Conservation (phyloP, 208 protist species). For the Dictyostelium gargantuum region DNA sequence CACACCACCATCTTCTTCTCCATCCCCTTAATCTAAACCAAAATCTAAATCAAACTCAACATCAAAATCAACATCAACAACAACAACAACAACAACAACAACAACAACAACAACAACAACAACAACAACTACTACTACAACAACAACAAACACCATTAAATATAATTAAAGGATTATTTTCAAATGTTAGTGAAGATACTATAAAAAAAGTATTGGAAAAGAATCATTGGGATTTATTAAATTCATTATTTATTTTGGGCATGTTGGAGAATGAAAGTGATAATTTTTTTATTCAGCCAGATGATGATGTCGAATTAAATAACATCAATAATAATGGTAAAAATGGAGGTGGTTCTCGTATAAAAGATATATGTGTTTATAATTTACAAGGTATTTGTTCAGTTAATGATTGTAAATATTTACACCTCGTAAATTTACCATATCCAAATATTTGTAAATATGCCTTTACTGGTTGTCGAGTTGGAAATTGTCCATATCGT, state of each 20-base stretch:
- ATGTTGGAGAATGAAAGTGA: background rate
- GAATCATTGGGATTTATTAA: background rate
- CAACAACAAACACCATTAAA: background rate
- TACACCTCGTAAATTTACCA: background rate
- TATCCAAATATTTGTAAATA: background rate
- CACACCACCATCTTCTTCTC: too few relatives aligned
- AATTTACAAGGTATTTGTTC: background rate
- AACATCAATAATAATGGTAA: too few relatives aligned
- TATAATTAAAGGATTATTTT: background rate
- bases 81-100: background rate
- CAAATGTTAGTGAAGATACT: background rate
- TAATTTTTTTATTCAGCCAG: background rate
- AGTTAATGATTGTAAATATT: background rate
- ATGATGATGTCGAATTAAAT: background rate
- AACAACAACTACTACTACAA: background rate
- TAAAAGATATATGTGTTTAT: background rate
- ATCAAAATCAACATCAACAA: background rate
- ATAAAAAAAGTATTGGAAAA: background rate
- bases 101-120: background rate
- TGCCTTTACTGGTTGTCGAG: background rate
- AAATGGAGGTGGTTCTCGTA: background rate
- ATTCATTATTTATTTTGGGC: background rate
- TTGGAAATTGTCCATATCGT: constrained; percentile 1
- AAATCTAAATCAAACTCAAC: too few relatives aligned
- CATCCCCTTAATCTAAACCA: too few relatives aligned